Base-by-base conservation (phyloP, 495 filamentous ascomycete species). In the Tuber microsphaerosporum region DNA sequence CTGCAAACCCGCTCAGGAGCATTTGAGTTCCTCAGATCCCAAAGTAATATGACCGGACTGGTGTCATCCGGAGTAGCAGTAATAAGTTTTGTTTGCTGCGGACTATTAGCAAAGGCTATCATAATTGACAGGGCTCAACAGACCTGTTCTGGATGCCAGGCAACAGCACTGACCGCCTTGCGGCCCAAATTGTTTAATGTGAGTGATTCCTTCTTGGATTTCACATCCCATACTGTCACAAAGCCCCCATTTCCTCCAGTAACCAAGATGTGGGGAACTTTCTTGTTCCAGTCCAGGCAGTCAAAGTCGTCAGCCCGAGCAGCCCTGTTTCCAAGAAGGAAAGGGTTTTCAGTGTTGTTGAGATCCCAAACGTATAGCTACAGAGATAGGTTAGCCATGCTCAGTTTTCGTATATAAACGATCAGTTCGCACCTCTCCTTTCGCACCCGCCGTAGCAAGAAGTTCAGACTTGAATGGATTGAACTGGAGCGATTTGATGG, bases 201-300 rank as follows among this genome's bases (percentile, higher is more conserved):
- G 83, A 99, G 86, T 73, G 93, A 97, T 79, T 97, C 94, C 85
- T 94, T 97, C 88, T 96, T 97, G 0, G 91, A 92, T 86, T 97
- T 97, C 68, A 98, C 89, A 86, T 99, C 95, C 95, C 95, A 99
- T 4, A 99, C 94, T 17, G 95, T 97, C 42, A 98, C 94, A 81
- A 97, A 97, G 17, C 95, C 95, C 31, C 93, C 95, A 79, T 89
- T 93, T 82, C 94, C 94, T 77, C 95, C 95, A 19, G 95, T 97
- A 42, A 93, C 96, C 76, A 98, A 84, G 81, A 99, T 99, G 84
- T 99, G 94, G 34, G 94, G 87, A 56, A 97, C 94, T 86, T 97
- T 98, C 81, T 94, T 94, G 85, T 99, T 99, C 95, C 95, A 99
- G 79, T 97, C 94, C 81, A 98, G 86, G 75, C 93, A 94, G 77